Base-by-base conservation (phyloP, 139 green algal genomes). In the Coelastrella sp. region DNA sequence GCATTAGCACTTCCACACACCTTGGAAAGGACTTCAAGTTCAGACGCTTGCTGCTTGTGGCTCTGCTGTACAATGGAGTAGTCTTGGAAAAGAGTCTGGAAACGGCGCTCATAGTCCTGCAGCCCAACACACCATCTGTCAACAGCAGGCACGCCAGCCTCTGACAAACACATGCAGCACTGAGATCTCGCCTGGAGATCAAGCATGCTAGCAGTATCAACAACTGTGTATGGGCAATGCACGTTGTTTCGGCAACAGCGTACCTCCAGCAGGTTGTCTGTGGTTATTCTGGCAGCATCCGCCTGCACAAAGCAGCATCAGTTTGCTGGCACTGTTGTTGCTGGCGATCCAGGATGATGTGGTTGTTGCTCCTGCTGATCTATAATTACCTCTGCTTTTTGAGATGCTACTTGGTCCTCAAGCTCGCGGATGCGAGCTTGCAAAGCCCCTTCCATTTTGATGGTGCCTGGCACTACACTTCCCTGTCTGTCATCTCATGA, bases 391-490 rank as follows among this genome's bases (percentile, higher is more conserved):
- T 91, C 88, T 83, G 88, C 88, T 65, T 60, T 84, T 8, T 27
- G 27, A 57, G 68, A 15, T 9, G 80, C 80, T 9, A 91, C 57
- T 81, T 91, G 58, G n/a, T 84, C 88, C 70, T 91, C 80, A 15
- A 91, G 88, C 88, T 91, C 70, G 4, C n/a, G 49, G n/a, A 91
- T 27, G 14, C 88, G 80, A 20, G 88, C 88, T 82, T 91, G 63
- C 7, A 25, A 49, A 10, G 14, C 78, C 11, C 35, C 20, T 22
- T 80, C 74, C 74, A 80, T 80, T 4, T 22, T 80, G 63, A 49
- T 70, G 68, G 24, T 76, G 68, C 68, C n/a, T 66, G 49, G 49
- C 56, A 60, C 49, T 63, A 84, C 78, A 66, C n/a, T 60, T 63
- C 14, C 68, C 68, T 20, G 20, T 22, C 20, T 78, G 20, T 22